Percentiles rank a stretch among this genome's conserved stretches.
These are phyloP conservation scores for Leccinellum rugosiceps DNA, from an alignment of 768 basidiomycete genomes.

Conservation along the genomic window DNA sequence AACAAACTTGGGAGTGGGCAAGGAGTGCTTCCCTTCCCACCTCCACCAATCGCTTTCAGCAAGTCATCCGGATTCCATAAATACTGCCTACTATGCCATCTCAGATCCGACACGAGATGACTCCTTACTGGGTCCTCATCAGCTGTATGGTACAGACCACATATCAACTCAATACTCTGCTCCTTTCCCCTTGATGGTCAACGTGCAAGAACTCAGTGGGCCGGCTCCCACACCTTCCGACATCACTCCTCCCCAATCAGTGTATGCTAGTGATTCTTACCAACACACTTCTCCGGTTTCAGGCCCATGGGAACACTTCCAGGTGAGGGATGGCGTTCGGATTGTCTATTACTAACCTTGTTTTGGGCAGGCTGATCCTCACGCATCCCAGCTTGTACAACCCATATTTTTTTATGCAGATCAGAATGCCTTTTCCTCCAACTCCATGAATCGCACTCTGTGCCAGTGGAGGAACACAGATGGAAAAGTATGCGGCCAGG, in stretches of 20 bases:
- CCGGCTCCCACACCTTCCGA: background rate
- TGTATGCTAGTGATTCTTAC: background rate
- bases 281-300: background rate
- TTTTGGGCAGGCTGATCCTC: background rate
- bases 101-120: background rate
- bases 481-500: background rate
- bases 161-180: background rate
- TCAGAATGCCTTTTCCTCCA: background rate
- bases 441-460: background rate
- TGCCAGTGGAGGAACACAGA: constrained; percentile 11
- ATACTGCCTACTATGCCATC: background rate
- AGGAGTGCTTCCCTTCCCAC: background rate
- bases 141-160: background rate
- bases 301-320: background rate
- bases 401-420: background rate
- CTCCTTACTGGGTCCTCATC: background rate
- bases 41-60: background rate
- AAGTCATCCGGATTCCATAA: background rate
- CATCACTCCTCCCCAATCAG: background rate
- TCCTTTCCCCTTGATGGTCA: background rate
- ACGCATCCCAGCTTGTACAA: background rate
- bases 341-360: background rate
- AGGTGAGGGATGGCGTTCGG: background rate
- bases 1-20: background rate
- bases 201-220: background rate